Percentiles rank a stretch among this genome's conserved stretches.
phyloP scores from a whole-genome alignment of 2,329 filamentous ascomycete genomes.

The Drechslera avenae region DNA sequence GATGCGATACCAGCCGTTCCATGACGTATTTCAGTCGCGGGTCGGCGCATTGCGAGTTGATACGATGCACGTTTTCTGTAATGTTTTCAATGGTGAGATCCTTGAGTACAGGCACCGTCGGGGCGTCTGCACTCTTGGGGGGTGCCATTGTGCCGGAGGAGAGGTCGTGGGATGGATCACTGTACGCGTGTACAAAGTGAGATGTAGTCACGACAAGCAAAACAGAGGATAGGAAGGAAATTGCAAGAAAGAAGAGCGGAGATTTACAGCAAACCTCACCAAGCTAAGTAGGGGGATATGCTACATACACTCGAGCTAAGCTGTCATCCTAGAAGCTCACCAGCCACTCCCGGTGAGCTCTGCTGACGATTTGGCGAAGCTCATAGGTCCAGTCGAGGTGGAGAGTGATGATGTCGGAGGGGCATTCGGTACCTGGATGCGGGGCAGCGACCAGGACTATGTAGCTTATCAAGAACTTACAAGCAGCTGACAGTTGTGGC shows the following conservation, averaged over 20 bases:
- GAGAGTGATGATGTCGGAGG: slow-evolving; percentile 15
- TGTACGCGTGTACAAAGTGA: not conserved
- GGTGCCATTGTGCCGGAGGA: slow-evolving; percentile 2
- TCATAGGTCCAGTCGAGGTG: slow-evolving; percentile 14
- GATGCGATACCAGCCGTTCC: slow-evolving; percentile 73
- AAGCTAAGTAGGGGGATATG: not conserved
- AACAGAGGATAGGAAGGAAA: not conserved
- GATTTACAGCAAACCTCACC: not conserved
- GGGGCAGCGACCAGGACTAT: slow-evolving; percentile 16
- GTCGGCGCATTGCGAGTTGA: slow-evolving; percentile 73
- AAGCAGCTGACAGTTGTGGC: not conserved
- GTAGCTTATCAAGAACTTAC: slow-evolving; percentile 23
- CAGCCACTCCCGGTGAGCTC: not conserved
- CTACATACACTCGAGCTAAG: no score
- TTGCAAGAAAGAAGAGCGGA: not conserved
- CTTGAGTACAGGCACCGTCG: slow-evolving; percentile 48
- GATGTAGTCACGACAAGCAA: not conserved
- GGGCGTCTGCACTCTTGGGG: not conserved
- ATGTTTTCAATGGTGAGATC: slow-evolving; percentile 81
- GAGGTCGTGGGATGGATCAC: not conserved
- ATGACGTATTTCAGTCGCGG: slow-evolving; percentile 73
- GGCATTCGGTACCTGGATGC: slow-evolving; percentile 22
- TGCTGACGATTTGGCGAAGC: slow-evolving; percentile 10
- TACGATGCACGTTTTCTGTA: slow-evolving; percentile 73
- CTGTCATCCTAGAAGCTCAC: not conserved